These are phyloP conservation scores for Trametes cinnabarina DNA, from an alignment of 768 basidiomycete species.

Conservation along the genomic window DNA sequence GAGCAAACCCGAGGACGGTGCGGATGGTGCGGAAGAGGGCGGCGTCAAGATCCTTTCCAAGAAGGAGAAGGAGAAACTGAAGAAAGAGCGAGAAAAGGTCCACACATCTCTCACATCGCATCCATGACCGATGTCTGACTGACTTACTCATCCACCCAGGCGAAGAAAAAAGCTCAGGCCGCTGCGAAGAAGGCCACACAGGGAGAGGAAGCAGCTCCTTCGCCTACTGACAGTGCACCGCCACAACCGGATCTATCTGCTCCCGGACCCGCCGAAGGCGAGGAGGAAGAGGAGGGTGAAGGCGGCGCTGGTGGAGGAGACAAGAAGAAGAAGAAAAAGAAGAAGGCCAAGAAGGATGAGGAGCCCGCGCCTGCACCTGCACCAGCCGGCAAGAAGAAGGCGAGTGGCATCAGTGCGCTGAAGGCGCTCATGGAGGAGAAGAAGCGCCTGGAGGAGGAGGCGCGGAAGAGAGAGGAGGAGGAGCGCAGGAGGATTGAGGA, in stretches of 20 bases:
- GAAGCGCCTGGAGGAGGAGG: slow-evolving; percentile 86
- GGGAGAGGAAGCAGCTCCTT: slow-evolving; percentile 29
- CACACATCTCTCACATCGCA: neutral
- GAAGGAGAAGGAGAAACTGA: slow-evolving; percentile 95
- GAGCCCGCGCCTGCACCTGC: slow-evolving; percentile 50
- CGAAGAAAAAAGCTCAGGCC: slow-evolving; percentile 92
- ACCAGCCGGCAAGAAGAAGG: slow-evolving; percentile 65
- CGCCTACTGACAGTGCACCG: slow-evolving; percentile 29
- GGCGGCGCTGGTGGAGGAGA: slow-evolving; percentile 57
- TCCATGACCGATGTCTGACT: neutral
- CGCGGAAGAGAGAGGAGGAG: slow-evolving; percentile 66
- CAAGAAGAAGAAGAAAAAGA: slow-evolving; percentile 80
- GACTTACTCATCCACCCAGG: slow-evolving; percentile 42
- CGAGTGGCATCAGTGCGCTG: slow-evolving; percentile 71
- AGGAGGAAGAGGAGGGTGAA: slow-evolving; percentile 64
- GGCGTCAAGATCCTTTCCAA: slow-evolving; percentile 78
- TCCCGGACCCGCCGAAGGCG: slow-evolving; percentile 32
- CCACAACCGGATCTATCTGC: slow-evolving; percentile 29
- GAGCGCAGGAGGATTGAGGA: slow-evolving; percentile 81
- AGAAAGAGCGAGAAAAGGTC: slow-evolving; percentile 97
- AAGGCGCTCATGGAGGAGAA: slow-evolving; percentile 92
- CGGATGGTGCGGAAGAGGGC: slow-evolving; percentile 47
- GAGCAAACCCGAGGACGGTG: slow-evolving; percentile 22
- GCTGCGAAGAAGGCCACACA: slow-evolving; percentile 69
- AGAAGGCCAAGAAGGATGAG: slow-evolving; percentile 72